A percentile compares a stretch with the other conserved stretches of the same genome.
Conservation (phyloP, 129 eudicot species). For the Calendula officinalis region DNA sequence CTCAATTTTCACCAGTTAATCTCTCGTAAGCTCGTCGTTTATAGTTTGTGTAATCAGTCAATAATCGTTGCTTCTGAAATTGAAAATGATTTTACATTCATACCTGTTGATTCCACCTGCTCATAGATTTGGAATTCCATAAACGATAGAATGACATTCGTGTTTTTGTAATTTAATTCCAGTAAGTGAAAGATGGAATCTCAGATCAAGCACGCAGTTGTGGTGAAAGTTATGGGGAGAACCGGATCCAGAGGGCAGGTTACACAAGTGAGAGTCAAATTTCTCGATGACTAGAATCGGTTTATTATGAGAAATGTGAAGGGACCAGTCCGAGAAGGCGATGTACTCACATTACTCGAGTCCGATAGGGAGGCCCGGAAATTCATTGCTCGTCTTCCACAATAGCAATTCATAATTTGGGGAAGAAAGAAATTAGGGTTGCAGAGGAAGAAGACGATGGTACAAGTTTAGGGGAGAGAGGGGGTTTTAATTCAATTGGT, state of each 20-base stretch:
- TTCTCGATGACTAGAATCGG: slow-evolving; percentile 41
- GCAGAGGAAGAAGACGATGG: no score
- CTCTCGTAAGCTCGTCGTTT: neutral
- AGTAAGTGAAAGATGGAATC: slow-evolving; percentile 37
- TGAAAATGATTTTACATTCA: neutral
- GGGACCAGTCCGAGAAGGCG: slow-evolving; percentile 46
- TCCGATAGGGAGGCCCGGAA: slow-evolving; percentile 49
- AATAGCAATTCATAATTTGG: no score
- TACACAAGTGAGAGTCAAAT: slow-evolving; percentile 42
- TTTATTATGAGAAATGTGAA: slow-evolving; percentile 49
- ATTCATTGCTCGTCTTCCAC: no score
- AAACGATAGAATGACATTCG: neutral
- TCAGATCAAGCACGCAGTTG: slow-evolving; percentile 42
- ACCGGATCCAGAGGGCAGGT: slow-evolving; percentile 48
- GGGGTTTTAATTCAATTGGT: no score
- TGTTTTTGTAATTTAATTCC: neutral
- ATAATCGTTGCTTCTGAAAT: neutral
- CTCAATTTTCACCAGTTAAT: neutral
- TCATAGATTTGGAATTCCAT: no score
- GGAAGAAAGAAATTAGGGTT: no score
- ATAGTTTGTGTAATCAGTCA: neutral
- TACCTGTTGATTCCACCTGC: neutral
- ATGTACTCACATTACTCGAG: slow-evolving; percentile 38
- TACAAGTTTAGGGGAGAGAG: no score
- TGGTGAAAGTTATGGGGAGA: slow-evolving; percentile 45